Percentiles rank a stretch among this genome's conserved stretches.
phyloP scores from a whole-genome alignment of 1,139 yeast species.

The Candida sp. region DNA sequence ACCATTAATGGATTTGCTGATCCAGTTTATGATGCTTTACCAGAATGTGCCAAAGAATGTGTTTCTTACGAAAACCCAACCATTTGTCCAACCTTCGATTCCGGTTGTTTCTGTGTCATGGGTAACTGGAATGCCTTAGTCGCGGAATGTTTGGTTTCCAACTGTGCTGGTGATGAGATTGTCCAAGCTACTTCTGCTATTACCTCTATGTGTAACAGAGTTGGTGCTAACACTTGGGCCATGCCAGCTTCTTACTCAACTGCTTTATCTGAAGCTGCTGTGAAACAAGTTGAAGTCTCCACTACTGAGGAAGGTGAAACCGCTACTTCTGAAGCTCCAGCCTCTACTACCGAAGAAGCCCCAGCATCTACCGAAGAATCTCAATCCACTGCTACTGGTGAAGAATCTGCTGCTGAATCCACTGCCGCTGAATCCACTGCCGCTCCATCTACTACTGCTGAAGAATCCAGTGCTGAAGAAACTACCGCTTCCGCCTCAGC shows the following conservation, averaged over 20 bases:
- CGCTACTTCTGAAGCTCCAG: constrained; percentile 5
- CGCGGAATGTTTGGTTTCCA: constrained; percentile 27
- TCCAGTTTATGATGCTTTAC: constrained; percentile 25
- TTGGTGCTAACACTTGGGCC: constrained; percentile 25
- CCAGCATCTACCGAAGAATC: no score
- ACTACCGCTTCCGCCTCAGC: constrained; percentile 7
- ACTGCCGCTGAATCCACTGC: no score
- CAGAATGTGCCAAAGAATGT: constrained; percentile 28
- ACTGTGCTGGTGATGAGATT: constrained; percentile 23
- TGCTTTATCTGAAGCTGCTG: constrained; percentile 6
- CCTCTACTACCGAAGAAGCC: constrained; percentile 4
- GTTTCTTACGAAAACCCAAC: constrained; percentile 20
- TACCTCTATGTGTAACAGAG: constrained; percentile 21
- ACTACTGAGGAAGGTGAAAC: constrained; percentile 7
- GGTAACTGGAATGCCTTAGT: constrained; percentile 23
- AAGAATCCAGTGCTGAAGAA: constrained; percentile 9
- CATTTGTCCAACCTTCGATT: constrained; percentile 40
- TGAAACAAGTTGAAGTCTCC: constrained; percentile 5
- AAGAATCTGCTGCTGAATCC: constrained; percentile 7
- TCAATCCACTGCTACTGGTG: constrained; percentile 2
- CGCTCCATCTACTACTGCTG: constrained; percentile 12
- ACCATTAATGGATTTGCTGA: constrained; percentile 42
- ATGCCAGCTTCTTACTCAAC: constrained; percentile 14
- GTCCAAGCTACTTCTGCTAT: constrained; percentile 20
- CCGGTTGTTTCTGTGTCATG: constrained; percentile 37